These are phyloP conservation scores for Lactarius sanguifluus DNA, from an alignment of 768 basidiomycete species.

Conservation along the genomic window DNA sequence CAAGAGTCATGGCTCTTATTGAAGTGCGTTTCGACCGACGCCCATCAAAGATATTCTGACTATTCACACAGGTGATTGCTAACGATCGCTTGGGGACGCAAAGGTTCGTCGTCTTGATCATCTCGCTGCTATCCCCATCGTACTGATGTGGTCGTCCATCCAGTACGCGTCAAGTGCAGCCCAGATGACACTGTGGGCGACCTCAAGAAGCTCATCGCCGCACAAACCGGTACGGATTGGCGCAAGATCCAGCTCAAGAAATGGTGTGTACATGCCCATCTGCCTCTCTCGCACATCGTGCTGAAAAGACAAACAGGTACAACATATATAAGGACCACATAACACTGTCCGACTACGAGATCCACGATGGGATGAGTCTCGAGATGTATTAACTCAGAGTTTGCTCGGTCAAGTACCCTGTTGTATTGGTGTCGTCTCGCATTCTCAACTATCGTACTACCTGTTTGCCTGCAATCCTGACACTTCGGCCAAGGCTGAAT, in stretches of 20 bases:
- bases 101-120: conserved; percentile 56
- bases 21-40: conserved; percentile 32
- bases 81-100: conserved; percentile 95
- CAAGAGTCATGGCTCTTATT: conserved; percentile 35
- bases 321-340: conserved; percentile 96
- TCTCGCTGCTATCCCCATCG: not conserved
- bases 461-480: not conserved
- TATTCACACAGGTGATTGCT: conserved; percentile 69
- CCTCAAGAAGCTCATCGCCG: conserved; percentile 94
- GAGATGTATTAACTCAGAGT: conserved; percentile 92
- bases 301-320: conserved; percentile 56
- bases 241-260: conserved; percentile 94
- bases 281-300: not conserved
- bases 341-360: conserved; percentile 89
- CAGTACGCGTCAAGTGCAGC: conserved; percentile 94
- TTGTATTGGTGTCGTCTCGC: not conserved
- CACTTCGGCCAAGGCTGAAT: not conserved
- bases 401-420: too few species aligned
- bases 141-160: conserved; percentile 7
- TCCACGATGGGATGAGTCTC: conserved; percentile 89
- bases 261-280: conserved; percentile 57
- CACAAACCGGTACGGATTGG: conserved; percentile 87
- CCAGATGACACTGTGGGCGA: conserved; percentile 96
- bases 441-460: not conserved
- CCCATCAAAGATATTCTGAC: not conserved